Percentiles rank a stretch among this genome's conserved stretches.
Conservation (phyloP, 352 stramenopile genomes). For the Pythium dissimile region DNA sequence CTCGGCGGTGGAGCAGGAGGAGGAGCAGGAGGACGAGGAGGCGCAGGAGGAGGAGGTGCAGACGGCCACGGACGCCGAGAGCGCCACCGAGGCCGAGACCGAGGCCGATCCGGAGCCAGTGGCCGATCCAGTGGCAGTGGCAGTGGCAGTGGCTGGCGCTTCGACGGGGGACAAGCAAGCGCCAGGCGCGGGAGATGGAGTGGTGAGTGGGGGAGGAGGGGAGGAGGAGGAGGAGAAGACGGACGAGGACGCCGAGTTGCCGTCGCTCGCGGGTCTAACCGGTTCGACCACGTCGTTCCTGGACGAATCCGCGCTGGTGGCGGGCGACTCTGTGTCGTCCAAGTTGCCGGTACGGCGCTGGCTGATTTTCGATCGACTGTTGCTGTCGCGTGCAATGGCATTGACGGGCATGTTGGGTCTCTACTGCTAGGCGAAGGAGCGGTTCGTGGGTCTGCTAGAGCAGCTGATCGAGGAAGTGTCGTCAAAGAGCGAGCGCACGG, state of each 20-base stretch:
- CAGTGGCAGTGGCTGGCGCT: too few relatives aligned
- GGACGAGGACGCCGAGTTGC: background rate
- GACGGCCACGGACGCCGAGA: slow-evolving; percentile 10
- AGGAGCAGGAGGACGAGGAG: background rate
- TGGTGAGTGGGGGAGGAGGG: too few relatives aligned
- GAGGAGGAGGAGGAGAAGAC: background rate
- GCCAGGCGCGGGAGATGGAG: too few relatives aligned
- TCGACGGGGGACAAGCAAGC: background rate
- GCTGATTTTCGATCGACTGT: background rate
- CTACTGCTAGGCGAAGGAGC: slow-evolving; percentile 44
- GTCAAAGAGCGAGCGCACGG: slow-evolving; percentile 48
- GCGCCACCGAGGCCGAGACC: slow-evolving; percentile 4
- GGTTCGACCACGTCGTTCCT: background rate
- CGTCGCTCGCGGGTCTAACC: background rate
- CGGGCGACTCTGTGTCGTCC: background rate
- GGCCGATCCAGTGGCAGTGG: too few relatives aligned
- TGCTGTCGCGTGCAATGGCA: too few relatives aligned
- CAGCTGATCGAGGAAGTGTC: slow-evolving; percentile 58
- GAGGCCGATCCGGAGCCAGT: slow-evolving; percentile 6
- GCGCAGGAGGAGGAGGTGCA: slow-evolving; percentile 8
- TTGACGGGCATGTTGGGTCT: background rate
- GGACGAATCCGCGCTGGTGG: background rate
- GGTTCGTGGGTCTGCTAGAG: slow-evolving; percentile 56
- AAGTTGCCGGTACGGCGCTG: slow-evolving; percentile 8
- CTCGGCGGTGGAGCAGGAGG: background rate